Evolutionary conservation across 2,329 filamentous ascomycete species (phyloP).

Genomic region (Dactylellina sp.): DNA sequence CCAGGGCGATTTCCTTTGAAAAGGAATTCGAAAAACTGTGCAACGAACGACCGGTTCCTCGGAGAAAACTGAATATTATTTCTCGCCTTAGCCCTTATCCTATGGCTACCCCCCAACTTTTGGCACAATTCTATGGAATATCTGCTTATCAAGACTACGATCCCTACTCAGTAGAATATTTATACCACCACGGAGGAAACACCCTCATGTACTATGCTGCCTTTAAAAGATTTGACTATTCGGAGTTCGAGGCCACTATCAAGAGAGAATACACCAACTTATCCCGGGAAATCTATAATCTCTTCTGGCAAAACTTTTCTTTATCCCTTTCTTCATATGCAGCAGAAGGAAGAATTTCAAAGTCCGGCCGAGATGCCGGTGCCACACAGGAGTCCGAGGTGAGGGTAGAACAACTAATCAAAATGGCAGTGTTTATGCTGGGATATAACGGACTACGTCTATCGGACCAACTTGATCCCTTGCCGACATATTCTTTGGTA

Average conservation of each 20-base stretch:
- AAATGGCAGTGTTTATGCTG: neutral
- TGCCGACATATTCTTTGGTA: neutral
- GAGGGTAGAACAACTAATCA: neutral
- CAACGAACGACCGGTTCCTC: neutral
- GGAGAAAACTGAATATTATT: neutral
- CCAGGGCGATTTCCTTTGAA: neutral
- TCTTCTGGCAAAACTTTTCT: conserved; percentile 32
- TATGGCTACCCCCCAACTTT: conserved; percentile 3
- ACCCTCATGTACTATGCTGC: neutral
- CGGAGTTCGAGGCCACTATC: neutral
- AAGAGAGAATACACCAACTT: neutral
- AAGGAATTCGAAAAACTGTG: neutral
- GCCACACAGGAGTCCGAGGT: neutral
- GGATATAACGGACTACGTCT: neutral
- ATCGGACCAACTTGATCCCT: neutral
- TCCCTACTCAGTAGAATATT: neutral
- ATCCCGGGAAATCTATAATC: neutral
- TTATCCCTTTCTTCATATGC: neutral
- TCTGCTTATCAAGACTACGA: neutral
- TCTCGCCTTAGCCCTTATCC: conserved; percentile 8
- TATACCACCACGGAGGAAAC: neutral
- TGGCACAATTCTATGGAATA: conserved; percentile 2
- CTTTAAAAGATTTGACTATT: neutral
- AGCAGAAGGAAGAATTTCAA: neutral
- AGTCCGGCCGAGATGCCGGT: neutral